phyloP scores from a whole-genome alignment of 2,329 filamentous ascomycete species.

The Sporothrix humicola region DNA sequence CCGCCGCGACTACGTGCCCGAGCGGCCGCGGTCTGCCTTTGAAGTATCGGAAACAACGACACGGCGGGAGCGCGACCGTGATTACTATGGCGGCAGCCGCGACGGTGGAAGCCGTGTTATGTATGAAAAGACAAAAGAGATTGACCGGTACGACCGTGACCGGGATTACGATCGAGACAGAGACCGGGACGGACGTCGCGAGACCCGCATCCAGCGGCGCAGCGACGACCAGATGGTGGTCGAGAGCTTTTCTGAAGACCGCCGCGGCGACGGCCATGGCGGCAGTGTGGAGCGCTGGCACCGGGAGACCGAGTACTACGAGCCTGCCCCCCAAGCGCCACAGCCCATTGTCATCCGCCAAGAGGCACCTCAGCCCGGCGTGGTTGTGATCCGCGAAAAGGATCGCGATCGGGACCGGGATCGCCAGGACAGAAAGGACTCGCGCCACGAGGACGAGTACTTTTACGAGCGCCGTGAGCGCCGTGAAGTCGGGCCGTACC shows the following conservation, averaged over 20 bases:
- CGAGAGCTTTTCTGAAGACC: conserved; percentile 60
- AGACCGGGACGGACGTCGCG: conserved; percentile 48
- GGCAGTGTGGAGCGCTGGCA: conserved; percentile 64
- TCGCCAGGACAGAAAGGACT: conserved; percentile 36
- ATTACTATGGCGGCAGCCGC: conserved; percentile 37
- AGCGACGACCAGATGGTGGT: conserved; percentile 56
- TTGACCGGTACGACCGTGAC: conserved; percentile 43
- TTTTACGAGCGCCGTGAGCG: conserved; percentile 59
- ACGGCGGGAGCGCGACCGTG: conserved; percentile 40
- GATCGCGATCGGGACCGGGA: conserved; percentile 29
- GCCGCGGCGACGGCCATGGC: conserved; percentile 52
- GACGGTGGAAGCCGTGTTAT: conserved; percentile 44
- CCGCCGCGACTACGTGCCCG: conserved; percentile 52
- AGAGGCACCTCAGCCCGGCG: conserved; percentile 52
- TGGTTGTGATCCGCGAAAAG: conserved; percentile 42
- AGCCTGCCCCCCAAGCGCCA: conserved; percentile 51
- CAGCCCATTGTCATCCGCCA: conserved; percentile 64
- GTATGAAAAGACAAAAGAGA: conserved; percentile 53
- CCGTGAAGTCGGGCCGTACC: conserved; percentile 52
- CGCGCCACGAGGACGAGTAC: conserved; percentile 52
- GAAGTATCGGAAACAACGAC: conserved; percentile 47
- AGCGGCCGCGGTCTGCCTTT: conserved; percentile 59
- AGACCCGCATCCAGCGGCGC: conserved; percentile 50
- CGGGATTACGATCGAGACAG: conserved; percentile 44
- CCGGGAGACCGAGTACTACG: conserved; percentile 68